A percentile compares a stretch with the other conserved stretches of the same genome.
These are phyloP conservation scores for Lophium mytilinum DNA, from an alignment of 495 filamentous ascomycete species.

Conservation along the genomic window DNA sequence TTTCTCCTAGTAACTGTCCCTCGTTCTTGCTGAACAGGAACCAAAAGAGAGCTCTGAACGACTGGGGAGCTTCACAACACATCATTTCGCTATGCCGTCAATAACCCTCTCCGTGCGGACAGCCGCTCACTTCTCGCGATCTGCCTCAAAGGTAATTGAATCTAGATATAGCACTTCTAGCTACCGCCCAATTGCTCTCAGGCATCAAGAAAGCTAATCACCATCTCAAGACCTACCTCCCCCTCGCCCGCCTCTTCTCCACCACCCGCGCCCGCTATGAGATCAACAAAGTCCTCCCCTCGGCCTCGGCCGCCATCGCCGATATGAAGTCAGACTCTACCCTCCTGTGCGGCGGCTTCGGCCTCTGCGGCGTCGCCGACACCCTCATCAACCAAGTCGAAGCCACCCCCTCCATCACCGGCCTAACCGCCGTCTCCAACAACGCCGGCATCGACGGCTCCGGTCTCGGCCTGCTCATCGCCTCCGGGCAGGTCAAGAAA, in stretches of 20 bases:
- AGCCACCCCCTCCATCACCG: conserved; percentile 21
- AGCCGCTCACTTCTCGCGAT: conserved; percentile 16
- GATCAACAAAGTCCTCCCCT: conserved; percentile 35
- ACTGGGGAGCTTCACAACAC: background rate
- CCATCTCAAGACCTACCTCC: conserved; percentile 14
- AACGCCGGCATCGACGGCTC: conserved; percentile 51
- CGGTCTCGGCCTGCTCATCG: conserved; percentile 42
- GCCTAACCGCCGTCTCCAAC: conserved; percentile 57
- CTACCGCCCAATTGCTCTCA: no score
- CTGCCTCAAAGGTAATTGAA: conserved; percentile 8
- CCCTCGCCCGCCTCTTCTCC: conserved; percentile 31
- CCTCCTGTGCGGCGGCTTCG: conserved; percentile 30
- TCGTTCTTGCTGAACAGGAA: no score
- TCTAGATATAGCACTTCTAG: background rate
- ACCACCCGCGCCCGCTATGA: conserved; percentile 28
- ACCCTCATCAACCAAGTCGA: conserved; percentile 27
- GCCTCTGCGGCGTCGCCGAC: conserved; percentile 30
- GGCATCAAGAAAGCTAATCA: no score
- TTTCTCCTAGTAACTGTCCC: no score
- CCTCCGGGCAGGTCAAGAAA: conserved; percentile 44
- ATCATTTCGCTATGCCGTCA: conserved; percentile 17
- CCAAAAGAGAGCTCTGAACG: no score
- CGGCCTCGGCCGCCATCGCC: conserved; percentile 26
- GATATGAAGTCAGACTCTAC: conserved; percentile 28
- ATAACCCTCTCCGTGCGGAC: conserved; percentile 13